A percentile compares a stretch with the other conserved stretches of the same genome.
phyloP scores from a whole-genome alignment of 345 rosid genomes.

The Cardamine resedifolia region DNA sequence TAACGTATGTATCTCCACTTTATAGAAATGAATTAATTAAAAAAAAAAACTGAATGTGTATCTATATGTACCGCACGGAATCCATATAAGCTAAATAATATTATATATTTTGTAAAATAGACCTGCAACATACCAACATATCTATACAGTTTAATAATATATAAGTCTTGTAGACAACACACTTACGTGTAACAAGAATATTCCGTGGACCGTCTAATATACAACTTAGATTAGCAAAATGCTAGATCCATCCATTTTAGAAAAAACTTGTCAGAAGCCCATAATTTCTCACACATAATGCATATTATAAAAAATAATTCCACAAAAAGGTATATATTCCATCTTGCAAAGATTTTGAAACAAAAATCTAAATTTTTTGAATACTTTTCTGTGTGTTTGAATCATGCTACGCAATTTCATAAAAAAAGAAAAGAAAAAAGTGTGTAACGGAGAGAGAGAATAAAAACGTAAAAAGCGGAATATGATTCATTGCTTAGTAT shows the following conservation, averaged over 20 bases:
- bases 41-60: not conserved
- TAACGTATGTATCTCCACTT: constrained; percentile 19
- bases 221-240: not conserved
- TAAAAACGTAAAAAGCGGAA: constrained; percentile 17
- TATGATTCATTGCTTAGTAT: constrained; percentile 18
- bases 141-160: not conserved
- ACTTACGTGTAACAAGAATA: constrained; percentile 32
- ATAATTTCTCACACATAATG: not conserved
- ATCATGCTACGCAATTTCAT: not conserved
- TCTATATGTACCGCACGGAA: constrained; percentile 6
- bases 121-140: constrained; percentile 1
- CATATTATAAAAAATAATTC: not conserved
- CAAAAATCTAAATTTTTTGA: too few species aligned
- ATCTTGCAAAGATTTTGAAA: too few species aligned
- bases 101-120: not conserved
- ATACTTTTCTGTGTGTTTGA: not conserved
- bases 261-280: not conserved
- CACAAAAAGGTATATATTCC: too few species aligned
- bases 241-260: not conserved
- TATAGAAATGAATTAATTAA: not conserved
- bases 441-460: not conserved
- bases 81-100: not conserved
- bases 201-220: constrained; percentile 2
- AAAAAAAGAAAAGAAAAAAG: not conserved
- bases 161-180: not conserved